Conservation (phyloP, 108 stramenopile species). For the Nitzschia sp. region DNA sequence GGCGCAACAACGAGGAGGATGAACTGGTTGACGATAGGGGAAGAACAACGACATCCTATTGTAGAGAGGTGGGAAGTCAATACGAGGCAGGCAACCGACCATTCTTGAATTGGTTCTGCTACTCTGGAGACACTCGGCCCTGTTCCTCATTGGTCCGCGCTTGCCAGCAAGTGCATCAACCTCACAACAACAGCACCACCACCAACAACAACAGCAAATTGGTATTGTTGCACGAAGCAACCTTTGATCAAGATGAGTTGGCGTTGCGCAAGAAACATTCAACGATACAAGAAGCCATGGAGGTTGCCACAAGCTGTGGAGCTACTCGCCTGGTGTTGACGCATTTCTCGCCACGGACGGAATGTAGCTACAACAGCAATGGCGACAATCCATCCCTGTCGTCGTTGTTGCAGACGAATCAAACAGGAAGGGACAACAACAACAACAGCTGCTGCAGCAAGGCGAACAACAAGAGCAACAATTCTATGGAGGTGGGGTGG, state of each 20-base stretch:
- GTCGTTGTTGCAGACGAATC: too few relatives aligned
- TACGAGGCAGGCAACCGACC: too few relatives aligned
- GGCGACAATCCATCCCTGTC: not conserved
- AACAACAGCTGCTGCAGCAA: not conserved
- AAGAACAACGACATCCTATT: not conserved
- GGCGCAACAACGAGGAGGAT: slow-evolving; percentile 14
- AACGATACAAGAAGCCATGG: slow-evolving; percentile 88
- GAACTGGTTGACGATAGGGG: too few relatives aligned
- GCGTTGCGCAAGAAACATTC: slow-evolving; percentile 87
- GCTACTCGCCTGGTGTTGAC: slow-evolving; percentile 81
- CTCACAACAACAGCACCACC: not conserved
- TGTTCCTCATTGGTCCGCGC: slow-evolving; percentile 45
- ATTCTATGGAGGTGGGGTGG: slow-evolving; percentile 18
- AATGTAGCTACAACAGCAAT: slow-evolving; percentile 2
- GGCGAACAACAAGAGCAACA: not conserved
- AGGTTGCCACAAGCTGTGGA: slow-evolving; percentile 71
- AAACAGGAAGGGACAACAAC: too few relatives aligned
- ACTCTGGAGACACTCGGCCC: slow-evolving; percentile 81
- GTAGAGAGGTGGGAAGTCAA: not conserved
- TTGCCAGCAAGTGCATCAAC: slow-evolving; percentile 28
- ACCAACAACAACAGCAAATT: not conserved
- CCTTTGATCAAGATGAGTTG: slow-evolving; percentile 91
- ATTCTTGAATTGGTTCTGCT: slow-evolving; percentile 40
- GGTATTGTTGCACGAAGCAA: slow-evolving; percentile 91
- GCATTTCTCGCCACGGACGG: slow-evolving; percentile 91